Conservation (phyloP, 306 rosid species). For the Rosa multiflora region DNA sequence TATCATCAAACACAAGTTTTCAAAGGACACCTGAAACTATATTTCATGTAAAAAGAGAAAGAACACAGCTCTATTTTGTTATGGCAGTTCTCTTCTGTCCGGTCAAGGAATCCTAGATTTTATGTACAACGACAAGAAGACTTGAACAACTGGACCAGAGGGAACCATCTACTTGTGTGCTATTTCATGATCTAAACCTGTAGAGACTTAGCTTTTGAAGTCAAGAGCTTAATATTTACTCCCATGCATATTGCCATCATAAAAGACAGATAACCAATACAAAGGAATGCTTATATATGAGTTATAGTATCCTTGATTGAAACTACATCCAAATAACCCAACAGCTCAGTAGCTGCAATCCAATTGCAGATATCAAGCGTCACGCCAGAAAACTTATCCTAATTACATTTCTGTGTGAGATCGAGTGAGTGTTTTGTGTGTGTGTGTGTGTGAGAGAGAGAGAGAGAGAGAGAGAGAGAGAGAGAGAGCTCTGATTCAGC, state of each 20-base stretch:
- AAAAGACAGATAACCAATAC: neutral
- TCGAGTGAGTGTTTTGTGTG: neutral
- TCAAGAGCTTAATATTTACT: neutral
- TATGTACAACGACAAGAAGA: neutral
- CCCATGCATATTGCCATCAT: neutral
- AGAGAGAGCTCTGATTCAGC: slow-evolving; percentile 4
- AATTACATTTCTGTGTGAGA: neutral
- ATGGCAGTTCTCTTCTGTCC: neutral
- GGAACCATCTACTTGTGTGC: neutral
- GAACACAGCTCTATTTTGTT: neutral
- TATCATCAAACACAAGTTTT: neutral
- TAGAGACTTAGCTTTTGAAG: neutral
- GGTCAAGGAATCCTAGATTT: slow-evolving; percentile 2
- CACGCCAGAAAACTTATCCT: neutral
- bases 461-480: neutral
- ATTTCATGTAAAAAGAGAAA: neutral
- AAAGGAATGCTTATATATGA: neutral
- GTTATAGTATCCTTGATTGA: neutral
- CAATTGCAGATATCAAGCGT: neutral
- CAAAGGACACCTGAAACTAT: neutral
- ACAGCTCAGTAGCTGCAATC: neutral
- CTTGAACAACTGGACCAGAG: neutral
- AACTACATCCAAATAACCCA: neutral
- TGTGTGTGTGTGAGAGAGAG: neutral
- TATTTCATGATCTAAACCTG: neutral